A percentile compares a stretch with the other conserved stretches of the same genome.
Evolutionary conservation across 1,139 yeast species (phyloP).

Genomic region (Spathaspora sp.): DNA sequence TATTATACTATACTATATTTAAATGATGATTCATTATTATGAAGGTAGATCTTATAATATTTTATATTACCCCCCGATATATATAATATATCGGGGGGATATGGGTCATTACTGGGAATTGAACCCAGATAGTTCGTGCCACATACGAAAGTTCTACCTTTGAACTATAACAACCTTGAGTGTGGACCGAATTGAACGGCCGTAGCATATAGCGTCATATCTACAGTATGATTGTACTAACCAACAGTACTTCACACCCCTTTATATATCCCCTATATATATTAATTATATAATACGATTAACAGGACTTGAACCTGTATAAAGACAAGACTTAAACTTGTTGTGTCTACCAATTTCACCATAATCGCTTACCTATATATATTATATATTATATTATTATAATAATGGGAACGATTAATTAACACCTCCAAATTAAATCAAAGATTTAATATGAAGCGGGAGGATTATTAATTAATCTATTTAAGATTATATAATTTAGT

Average conservation of each 20-base stretch:
- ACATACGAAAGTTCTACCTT: slow-evolving; percentile 9
- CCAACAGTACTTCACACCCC: slow-evolving; percentile 4
- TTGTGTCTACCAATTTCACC: not conserved
- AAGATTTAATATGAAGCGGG: no score
- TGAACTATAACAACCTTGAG: slow-evolving; percentile 7
- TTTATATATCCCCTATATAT: no score
- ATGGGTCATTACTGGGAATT: slow-evolving; percentile 8
- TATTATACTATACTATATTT: no score
- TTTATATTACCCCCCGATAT: no score
- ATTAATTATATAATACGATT: no score
- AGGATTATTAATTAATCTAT: no score
- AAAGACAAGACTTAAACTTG: not conserved
- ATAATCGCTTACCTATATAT: not conserved
- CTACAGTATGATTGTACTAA: slow-evolving; percentile 4
- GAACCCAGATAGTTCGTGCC: slow-evolving; percentile 8
- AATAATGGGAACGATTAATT: no score
- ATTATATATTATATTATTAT: not conserved
- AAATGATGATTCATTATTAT: no score
- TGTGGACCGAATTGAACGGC: slow-evolving; percentile 6
- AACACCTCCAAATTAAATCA: no score
- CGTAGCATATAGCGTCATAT: slow-evolving; percentile 5
- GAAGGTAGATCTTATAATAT: no score
- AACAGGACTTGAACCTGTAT: slow-evolving; percentile 3
- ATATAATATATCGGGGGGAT: no score
- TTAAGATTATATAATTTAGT: not conserved